A percentile compares a stretch with the other conserved stretches of the same genome.
These are phyloP conservation scores for Dictyostelium firmibasis DNA, from an alignment of 78 protist genomes.

Conservation along the genomic window DNA sequence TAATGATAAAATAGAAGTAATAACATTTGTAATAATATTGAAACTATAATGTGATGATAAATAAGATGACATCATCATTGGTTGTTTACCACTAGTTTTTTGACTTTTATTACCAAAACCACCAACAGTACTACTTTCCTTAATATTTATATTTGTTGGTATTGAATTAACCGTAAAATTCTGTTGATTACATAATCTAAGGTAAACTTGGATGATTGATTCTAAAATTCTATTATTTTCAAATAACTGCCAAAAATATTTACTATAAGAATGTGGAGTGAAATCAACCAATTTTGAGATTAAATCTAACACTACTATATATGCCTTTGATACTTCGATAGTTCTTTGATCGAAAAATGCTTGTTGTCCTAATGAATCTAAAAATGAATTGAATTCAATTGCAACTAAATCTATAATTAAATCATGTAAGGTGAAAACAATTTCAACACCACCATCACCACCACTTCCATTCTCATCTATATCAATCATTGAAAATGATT, in stretches of 20 bases:
- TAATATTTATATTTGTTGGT: neutral
- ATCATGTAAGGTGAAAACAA: neutral
- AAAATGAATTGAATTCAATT: neutral
- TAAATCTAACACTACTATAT: neutral
- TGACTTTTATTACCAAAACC: neutral
- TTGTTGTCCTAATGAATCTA: neutral
- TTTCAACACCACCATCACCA: neutral
- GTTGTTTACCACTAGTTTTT: neutral
- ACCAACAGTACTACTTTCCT: neutral
- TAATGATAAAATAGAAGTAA: neutral
- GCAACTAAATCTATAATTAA: neutral
- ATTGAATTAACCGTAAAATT: neutral
- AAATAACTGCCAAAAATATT: conserved; percentile 23
- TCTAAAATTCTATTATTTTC: neutral
- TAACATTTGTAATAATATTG: neutral
- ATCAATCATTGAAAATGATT: neutral
- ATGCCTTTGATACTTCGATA: neutral
- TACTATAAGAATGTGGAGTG: neutral
- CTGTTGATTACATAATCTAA: neutral
- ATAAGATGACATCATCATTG: neutral
- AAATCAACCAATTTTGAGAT: neutral
- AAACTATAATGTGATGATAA: neutral
- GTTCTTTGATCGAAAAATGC: neutral
- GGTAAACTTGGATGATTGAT: neutral
- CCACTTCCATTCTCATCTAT: too few species aligned